Base-by-base conservation (phyloP, 2,329 filamentous ascomycete genomes). In the Fusarium temperatum region DNA sequence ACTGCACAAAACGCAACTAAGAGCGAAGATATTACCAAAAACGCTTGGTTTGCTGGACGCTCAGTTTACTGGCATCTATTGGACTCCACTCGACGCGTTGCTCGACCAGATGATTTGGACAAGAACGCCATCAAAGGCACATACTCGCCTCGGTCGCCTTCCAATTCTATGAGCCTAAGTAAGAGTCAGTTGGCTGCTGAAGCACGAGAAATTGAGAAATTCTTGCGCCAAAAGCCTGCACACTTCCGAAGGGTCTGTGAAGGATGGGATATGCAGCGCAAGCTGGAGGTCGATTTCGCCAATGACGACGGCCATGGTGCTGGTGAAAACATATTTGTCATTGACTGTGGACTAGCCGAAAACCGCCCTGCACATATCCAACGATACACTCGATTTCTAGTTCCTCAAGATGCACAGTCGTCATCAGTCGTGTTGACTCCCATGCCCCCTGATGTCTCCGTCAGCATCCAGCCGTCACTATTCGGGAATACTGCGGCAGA, bases 241-340 rank as follows among this genome's bases (percentile, higher is more conserved):
- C 90, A 97, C 75, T 97, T 97, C 80, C 90, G 92, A 28, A 92
- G 91, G 77, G 86, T 90, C 3, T 98, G 93, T 78, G 85, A 93
- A 48, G 93, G 93, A 6, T 98, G 96, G 96, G 94, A 98, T 78
- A 98, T 98, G 95, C 91, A 91, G 60, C 90, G 95, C 68, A 91
- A 86, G 70, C 85, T 98, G 6, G 92, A 96, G 77, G 94, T 98
- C 6, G 96, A 99, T 79, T 98, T 98, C 82, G 93, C 93, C 45
- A 91, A 90, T 26, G 94, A 95, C 74, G 93, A 96, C 82, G 89
- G 90, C n/a, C 85, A 89, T 62, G 89, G 91, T 55, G 92, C 91
- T 32, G 95, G 95, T 26, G 96, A 98, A 81, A 88, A 87, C 22
- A 85, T 97, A 44, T 86, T 97, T 32, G 88, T 97, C 6, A 87